These are phyloP conservation scores for Flaveria ramosissima DNA, from an alignment of 129 eudicot species.

Conservation along the genomic window DNA sequence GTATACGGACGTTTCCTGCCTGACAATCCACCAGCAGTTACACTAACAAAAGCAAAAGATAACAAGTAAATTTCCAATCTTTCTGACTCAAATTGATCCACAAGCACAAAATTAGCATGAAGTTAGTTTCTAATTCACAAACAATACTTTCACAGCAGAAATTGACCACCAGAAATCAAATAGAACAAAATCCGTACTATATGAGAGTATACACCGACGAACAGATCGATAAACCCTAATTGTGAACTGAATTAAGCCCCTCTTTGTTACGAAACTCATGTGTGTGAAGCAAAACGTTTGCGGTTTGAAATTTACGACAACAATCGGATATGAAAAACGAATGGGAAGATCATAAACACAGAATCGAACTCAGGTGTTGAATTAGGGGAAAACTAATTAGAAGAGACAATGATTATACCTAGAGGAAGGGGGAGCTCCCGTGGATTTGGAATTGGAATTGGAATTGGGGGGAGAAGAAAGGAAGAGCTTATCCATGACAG, in stretches of 20 bases:
- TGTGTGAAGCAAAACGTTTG: conserved; percentile 1
- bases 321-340: conserved; percentile 5
- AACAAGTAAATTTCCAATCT: conserved; percentile 5
- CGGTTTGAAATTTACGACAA: background rate
- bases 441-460: conserved; percentile 36
- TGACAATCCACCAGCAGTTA: conserved; percentile 37
- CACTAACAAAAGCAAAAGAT: conserved; percentile 23
- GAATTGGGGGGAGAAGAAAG: conserved; percentile 58
- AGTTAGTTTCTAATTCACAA: conserved; percentile 6
- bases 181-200: background rate
- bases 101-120: background rate
- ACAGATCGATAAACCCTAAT: conserved; percentile 31
- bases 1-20: conserved; percentile 56
- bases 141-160: background rate
- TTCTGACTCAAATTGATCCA: conserved; percentile 3
- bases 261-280: background rate
- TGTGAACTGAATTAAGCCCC: conserved; percentile 3
- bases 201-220: background rate
- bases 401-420: conserved; percentile 20
- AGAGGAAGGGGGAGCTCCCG: conserved; percentile 26
- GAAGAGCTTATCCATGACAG: conserved; percentile 73
- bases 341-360: background rate
- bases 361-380: conserved; percentile 14
- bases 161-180: background rate
- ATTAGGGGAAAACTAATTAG: background rate